phyloP scores from a whole-genome alignment of 805 yeast genomes.

The Lipomyces orientalis region DNA sequence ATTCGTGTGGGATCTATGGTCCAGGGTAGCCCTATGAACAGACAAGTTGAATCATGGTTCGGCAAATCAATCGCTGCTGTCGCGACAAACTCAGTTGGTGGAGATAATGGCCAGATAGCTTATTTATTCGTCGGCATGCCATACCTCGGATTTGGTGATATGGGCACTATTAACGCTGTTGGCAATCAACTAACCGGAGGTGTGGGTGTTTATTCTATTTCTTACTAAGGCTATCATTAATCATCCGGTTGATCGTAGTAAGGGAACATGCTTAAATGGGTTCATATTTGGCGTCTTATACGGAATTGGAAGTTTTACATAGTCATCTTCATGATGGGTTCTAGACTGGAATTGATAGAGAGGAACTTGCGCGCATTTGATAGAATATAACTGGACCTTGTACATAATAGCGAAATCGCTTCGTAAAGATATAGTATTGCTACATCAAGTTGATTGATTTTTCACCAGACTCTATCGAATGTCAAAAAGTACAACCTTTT shows the following conservation, averaged over 20 bases:
- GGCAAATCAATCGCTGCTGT: conserved; percentile 29
- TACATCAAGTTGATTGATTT: no score
- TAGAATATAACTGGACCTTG: no score
- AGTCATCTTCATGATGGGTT: neutral
- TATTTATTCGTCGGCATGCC: conserved; percentile 36
- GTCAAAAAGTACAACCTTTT: neutral
- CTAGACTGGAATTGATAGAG: neutral
- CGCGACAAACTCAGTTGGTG: neutral
- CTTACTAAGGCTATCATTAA: neutral
- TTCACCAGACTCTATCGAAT: neutral
- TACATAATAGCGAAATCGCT: no score
- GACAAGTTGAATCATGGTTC: conserved; percentile 29
- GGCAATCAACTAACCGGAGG: conserved; percentile 25
- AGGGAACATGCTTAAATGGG: neutral
- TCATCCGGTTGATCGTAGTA: neutral
- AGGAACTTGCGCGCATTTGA: neutral
- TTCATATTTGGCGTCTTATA: neutral
- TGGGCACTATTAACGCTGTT: conserved; percentile 14
- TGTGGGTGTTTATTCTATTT: conserved; percentile 20
- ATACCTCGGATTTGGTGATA: conserved; percentile 24
- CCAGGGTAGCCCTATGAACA: conserved; percentile 15
- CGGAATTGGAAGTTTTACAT: neutral
- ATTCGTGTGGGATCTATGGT: conserved; percentile 15
- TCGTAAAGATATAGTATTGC: no score
- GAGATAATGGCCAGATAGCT: neutral